phyloP scores from a whole-genome alignment of 257 asterid genomes.

The Penstemon eatonii region DNA sequence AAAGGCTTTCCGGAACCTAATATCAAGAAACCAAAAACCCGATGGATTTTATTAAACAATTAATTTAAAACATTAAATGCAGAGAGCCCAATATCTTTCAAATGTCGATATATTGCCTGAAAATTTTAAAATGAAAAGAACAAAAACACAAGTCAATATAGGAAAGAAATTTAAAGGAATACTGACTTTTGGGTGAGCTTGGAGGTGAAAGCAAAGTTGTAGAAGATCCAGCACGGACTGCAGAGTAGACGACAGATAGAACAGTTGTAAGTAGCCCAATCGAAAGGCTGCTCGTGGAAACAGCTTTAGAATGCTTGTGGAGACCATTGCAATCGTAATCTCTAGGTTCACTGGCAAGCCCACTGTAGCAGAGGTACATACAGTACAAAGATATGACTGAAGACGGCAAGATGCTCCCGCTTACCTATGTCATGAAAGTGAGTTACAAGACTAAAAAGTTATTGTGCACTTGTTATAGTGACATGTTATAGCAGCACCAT shows the following conservation, averaged over 20 bases:
- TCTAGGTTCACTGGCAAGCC: constrained; percentile 89
- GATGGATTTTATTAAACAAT: not conserved
- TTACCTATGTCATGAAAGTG: constrained; percentile 45
- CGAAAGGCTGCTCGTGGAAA: constrained; percentile 69
- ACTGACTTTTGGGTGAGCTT: constrained; percentile 55
- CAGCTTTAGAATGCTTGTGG: constrained; percentile 84
- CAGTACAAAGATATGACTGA: constrained; percentile 87
- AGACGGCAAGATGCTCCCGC: constrained; percentile 90
- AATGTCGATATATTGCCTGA: no score
- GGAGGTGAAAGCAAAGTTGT: constrained; percentile 86
- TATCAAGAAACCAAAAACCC: constrained; percentile 7
- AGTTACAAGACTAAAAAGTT: no score
- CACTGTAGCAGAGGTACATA: constrained; percentile 93
- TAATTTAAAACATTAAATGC: no score
- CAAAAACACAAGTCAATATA: no score
- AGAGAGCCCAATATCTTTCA: no score
- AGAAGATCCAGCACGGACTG: constrained; percentile 93
- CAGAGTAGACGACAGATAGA: constrained; percentile 79
- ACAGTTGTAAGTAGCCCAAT: constrained; percentile 78
- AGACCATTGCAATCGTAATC: constrained; percentile 85
- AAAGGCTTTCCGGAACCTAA: constrained; percentile 74
- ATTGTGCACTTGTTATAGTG: not conserved
- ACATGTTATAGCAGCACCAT: no score
- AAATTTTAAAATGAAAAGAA: no score
- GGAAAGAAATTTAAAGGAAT: no score